Evolutionary conservation across 192 early-diverging fungal genomes (phyloP), one percentile per base, ranked within the genome.

Genomic region (Coemansia sp.): DNA sequence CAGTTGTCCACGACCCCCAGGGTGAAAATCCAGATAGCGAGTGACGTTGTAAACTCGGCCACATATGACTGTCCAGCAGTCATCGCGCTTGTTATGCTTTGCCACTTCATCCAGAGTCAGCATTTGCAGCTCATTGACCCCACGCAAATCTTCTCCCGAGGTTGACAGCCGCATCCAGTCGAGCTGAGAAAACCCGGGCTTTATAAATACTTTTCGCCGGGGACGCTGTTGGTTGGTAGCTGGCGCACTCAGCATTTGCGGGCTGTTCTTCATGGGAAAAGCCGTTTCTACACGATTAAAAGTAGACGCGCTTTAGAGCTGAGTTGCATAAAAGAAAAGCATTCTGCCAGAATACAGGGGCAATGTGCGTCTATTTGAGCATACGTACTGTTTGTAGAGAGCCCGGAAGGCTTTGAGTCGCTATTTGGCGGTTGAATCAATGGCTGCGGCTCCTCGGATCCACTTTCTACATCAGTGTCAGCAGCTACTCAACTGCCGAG

Each of bases 41-140:
- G 94, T 95, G 40, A 92, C 80, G 63, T 94, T 94, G 76, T 95
- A 98, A 1, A 98, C 86, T 63, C 92, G 93, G 20, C 92, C 91
- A 18, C 86, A 83, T 40, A 96, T 80, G 13, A 88, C 86, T 57
- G 92, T 93, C 94, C 96, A 96, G 36, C 86, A 81, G 71, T 96
- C 92, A 26, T 88, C 84, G 47, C 80, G 66, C 43, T 79, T 82
- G 39, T 86, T 87, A 66, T 98, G 94, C 35, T 76, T 51, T 15
- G 83, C 82, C 26, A 98, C 53, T 15, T 97, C 91, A 3, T 81
- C 77, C 20, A 87, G 67, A 9, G 90, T 90, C 63, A 80, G 88
- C 40, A 18, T 9, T 16, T 30, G 63, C 18, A 61, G 68, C 35
- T 59, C 50, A 1, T 35, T 18, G 21, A 63, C 63, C 5, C 73